These are phyloP conservation scores for Cytospora mali DNA, from an alignment of 2,329 filamentous ascomycete genomes.

Conservation along the genomic window DNA sequence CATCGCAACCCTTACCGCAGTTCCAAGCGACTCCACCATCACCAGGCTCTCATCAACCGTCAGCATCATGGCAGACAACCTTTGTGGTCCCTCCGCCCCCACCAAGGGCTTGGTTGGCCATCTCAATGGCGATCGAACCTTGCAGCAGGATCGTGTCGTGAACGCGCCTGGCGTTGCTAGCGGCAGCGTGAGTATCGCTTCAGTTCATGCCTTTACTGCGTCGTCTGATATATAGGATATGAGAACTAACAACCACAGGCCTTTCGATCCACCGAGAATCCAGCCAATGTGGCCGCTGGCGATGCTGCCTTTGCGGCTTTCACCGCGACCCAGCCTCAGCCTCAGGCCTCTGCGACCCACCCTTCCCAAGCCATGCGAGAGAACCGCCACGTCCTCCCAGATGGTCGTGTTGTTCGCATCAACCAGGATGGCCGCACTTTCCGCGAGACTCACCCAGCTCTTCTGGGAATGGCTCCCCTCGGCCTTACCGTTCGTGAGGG, in stretches of 20 bases:
- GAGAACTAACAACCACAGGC: constrained; percentile 8
- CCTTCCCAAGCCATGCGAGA: background rate
- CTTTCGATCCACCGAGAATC: constrained; percentile 20
- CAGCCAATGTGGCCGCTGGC: constrained; percentile 10
- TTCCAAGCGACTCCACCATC: constrained; percentile 2
- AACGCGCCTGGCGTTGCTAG: constrained; percentile 28
- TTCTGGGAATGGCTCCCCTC: background rate
- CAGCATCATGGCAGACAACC: constrained; percentile 42
- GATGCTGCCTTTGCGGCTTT: constrained; percentile 23
- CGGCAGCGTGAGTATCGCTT: constrained; percentile 30
- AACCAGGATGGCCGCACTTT: background rate
- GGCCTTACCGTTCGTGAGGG: constrained; percentile 2
- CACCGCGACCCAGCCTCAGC: constrained; percentile 8
- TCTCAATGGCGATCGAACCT: constrained; percentile 65
- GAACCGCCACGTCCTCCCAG: background rate
- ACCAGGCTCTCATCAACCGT: constrained; percentile 7
- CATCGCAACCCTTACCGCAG: too few species aligned
- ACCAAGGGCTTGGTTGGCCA: constrained; percentile 75
- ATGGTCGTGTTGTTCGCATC: background rate
- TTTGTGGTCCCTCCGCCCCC: constrained; percentile 76
- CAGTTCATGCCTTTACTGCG: background rate
- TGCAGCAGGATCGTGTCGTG: constrained; percentile 70
- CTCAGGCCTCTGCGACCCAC: background rate
- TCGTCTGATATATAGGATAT: background rate
- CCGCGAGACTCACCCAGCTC: background rate